These are phyloP conservation scores for Telopea speciosissima DNA, from an alignment of 177 flowering plant species.

Conservation along the genomic window DNA sequence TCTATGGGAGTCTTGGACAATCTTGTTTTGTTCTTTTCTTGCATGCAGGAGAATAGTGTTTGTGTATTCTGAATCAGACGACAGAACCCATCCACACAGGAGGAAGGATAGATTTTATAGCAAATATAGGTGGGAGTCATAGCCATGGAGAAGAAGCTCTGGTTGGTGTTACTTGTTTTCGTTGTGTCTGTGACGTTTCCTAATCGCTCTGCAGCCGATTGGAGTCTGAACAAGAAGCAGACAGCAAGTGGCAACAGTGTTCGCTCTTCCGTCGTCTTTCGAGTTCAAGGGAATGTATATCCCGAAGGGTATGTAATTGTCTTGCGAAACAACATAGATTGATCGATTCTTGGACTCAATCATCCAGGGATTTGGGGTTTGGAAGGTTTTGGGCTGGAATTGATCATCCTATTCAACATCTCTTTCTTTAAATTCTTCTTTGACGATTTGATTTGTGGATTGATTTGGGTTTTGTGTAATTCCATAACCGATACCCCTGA, in stretches of 20 bases:
- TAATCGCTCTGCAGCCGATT: neutral
- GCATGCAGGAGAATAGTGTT: neutral
- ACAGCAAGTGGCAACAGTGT: neutral
- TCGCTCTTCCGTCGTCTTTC: constrained; percentile 35
- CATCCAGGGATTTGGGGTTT: neutral
- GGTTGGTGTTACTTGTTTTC: neutral
- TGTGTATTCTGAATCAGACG: neutral
- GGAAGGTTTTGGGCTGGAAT: neutral
- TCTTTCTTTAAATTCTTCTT: neutral
- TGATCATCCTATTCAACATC: neutral
- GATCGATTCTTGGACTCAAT: neutral
- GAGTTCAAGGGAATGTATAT: constrained; percentile 50
- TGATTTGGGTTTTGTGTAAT: neutral
- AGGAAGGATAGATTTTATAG: neutral
- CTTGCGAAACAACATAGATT: neutral
- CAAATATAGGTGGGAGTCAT: neutral
- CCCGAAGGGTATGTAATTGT: constrained; percentile 45
- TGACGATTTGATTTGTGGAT: neutral
- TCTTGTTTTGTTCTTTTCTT: neutral
- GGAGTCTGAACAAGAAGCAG: neutral
- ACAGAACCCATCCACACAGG: neutral
- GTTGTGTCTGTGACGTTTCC: neutral
- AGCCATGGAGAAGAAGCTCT: neutral
- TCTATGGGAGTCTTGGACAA: neutral
- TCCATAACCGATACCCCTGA: neutral